Percentiles rank a stretch among this genome's conserved stretches.
phyloP scores from a whole-genome alignment of 345 rosid species.

The Aegle marmelos region DNA sequence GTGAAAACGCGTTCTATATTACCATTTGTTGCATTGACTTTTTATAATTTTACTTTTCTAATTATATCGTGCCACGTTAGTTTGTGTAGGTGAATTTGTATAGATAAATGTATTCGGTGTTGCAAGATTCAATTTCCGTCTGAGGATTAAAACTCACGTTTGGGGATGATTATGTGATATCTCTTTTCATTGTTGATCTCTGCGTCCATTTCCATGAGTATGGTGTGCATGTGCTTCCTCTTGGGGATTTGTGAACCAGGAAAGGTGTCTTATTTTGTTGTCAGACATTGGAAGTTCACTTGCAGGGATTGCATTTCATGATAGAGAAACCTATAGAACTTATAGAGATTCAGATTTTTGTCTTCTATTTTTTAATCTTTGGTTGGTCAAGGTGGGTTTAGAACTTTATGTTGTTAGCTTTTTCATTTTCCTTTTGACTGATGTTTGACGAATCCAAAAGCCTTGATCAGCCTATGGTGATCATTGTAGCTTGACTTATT shows the following conservation, averaged over 20 bases:
- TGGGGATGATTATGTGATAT: neutral
- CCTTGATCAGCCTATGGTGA: neutral
- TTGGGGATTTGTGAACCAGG: neutral
- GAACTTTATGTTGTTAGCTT: neutral
- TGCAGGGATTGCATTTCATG: neutral
- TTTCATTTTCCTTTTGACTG: neutral
- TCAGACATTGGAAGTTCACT: neutral
- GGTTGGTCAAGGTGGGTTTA: conserved; percentile 1
- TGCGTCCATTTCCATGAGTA: neutral
- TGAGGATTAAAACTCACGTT: neutral
- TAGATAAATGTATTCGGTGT: neutral
- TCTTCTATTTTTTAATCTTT: neutral
- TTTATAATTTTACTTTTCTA: neutral
- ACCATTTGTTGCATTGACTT: neutral
- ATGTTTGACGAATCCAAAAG: neutral
- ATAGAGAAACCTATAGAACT: neutral
- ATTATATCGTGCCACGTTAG: neutral
- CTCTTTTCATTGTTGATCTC: neutral
- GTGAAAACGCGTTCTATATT: neutral
- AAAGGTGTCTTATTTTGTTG: neutral
- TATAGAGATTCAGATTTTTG: neutral
- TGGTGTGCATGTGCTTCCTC: neutral
- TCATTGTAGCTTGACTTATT: neutral
- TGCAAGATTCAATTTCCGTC: neutral
- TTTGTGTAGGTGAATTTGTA: neutral